Conservation (phyloP, 2,329 filamentous ascomycete genomes). For the Fusarium sp. region DNA sequence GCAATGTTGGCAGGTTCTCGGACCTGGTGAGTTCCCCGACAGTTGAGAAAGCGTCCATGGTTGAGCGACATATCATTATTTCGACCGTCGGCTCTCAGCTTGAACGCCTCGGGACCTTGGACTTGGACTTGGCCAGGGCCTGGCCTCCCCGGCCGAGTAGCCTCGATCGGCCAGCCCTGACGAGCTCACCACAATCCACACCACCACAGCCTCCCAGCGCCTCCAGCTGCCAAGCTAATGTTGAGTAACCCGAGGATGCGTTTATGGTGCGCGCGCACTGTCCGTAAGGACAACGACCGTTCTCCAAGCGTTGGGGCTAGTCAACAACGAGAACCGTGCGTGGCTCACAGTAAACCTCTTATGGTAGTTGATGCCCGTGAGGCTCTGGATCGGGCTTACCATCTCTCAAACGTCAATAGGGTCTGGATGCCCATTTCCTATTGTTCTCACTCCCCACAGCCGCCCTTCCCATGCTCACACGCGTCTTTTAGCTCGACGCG, state of each 20-base stretch:
- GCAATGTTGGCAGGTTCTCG: neutral
- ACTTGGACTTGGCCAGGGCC: neutral
- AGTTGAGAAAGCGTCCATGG: neutral
- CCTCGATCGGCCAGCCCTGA: neutral
- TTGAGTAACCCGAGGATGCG: neutral
- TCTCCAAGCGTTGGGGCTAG: constrained; percentile 12
- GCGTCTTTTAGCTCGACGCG: neutral
- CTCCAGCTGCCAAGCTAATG: neutral
- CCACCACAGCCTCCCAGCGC: constrained; percentile 4
- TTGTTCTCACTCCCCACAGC: constrained; percentile 15
- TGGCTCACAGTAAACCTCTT: constrained; percentile 3
- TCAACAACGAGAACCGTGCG: constrained; percentile 25
- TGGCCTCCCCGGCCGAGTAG: neutral
- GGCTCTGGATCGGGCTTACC: constrained; percentile 24
- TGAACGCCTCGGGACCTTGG: neutral
- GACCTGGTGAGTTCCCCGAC: neutral
- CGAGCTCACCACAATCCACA: constrained; percentile 2
- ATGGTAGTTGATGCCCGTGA: constrained; percentile 14
- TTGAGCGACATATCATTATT: constrained; percentile 15
- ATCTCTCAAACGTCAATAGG: constrained; percentile 32
- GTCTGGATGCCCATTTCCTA: constrained; percentile 16
- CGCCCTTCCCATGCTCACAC: neutral
- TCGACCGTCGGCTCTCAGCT: neutral
- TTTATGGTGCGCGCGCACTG: neutral
- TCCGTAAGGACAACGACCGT: neutral